phyloP scores from a whole-genome alignment of 2,329 filamentous ascomycete genomes.

The Aspergillus sp. region DNA sequence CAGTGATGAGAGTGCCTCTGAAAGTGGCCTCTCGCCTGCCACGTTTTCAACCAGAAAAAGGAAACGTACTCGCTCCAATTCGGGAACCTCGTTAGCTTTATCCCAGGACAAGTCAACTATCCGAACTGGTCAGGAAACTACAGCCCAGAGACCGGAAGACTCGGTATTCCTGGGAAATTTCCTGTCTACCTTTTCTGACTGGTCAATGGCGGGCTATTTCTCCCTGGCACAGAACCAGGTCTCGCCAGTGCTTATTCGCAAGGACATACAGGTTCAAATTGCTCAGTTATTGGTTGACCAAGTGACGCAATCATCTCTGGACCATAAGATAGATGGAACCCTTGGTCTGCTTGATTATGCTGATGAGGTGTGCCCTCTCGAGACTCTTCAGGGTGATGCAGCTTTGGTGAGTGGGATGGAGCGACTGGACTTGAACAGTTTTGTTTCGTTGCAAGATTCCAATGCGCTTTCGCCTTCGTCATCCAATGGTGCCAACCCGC shows the following conservation, averaged over 20 bases:
- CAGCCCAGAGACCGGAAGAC: constrained; percentile 30
- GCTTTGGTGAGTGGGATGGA: constrained; percentile 31
- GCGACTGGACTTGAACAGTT: constrained; percentile 40
- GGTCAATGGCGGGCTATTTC: constrained; percentile 43
- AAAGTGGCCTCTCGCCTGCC: constrained; percentile 24
- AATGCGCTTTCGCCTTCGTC: constrained; percentile 16
- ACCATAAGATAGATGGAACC: constrained; percentile 34
- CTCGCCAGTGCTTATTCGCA: constrained; percentile 35
- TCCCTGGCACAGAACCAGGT: constrained; percentile 35
- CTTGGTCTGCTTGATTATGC: constrained; percentile 32
- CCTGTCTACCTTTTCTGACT: constrained; percentile 42
- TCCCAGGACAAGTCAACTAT: constrained; percentile 30
- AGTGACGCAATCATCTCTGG: constrained; percentile 47
- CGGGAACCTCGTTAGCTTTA: constrained; percentile 31
- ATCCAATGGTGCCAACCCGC: constrained; percentile 15
- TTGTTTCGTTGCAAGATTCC: constrained; percentile 36
- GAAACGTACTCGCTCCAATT: constrained; percentile 38
- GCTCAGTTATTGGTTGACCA: constrained; percentile 47
- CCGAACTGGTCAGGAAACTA: constrained; percentile 22
- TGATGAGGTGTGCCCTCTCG: constrained; percentile 25
- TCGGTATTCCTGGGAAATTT: constrained; percentile 41
- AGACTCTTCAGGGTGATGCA: constrained; percentile 31
- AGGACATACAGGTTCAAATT: constrained; percentile 40
- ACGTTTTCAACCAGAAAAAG: constrained; percentile 31
- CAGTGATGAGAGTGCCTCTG: constrained; percentile 29